Conservation (phyloP, 495 filamentous ascomycete species). For the Halenospora varia region DNA sequence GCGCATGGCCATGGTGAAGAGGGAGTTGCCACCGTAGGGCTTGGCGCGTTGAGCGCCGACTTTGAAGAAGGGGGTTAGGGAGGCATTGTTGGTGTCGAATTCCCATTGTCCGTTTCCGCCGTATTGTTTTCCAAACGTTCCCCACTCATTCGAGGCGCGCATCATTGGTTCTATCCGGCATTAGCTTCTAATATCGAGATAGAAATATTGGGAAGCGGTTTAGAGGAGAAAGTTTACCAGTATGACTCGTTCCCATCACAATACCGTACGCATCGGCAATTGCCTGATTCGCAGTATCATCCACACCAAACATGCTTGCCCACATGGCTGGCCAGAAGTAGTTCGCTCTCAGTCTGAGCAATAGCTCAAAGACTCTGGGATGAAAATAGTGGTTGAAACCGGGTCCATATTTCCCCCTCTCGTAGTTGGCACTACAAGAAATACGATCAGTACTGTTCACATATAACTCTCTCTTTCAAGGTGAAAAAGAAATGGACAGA, state of each 20-base stretch:
- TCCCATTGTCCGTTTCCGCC: slow-evolving; percentile 55
- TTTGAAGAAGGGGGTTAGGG: slow-evolving; percentile 62
- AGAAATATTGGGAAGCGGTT: too few species aligned
- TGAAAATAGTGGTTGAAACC: slow-evolving; percentile 64
- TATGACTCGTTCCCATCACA: slow-evolving; percentile 68
- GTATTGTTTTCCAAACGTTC: slow-evolving; percentile 41
- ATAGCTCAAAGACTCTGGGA: slow-evolving; percentile 64
- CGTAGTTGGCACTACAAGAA: slow-evolving; percentile 35
- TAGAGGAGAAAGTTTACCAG: slow-evolving; percentile 21
- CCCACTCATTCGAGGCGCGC: slow-evolving; percentile 67
- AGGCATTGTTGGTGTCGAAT: slow-evolving; percentile 61
- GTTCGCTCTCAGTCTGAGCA: slow-evolving; percentile 66
- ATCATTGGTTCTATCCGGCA: slow-evolving; percentile 68
- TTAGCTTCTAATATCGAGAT: too few species aligned
- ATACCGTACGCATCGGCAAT: slow-evolving; percentile 70
- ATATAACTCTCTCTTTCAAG: not conserved
- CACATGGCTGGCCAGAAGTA: slow-evolving; percentile 74
- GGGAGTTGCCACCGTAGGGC: slow-evolving; percentile 55
- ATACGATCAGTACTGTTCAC: too few species aligned
- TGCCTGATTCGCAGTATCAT: slow-evolving; percentile 63
- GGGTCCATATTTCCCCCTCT: slow-evolving; percentile 46
- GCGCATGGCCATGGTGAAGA: slow-evolving; percentile 72
- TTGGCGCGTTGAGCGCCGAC: slow-evolving; percentile 62
- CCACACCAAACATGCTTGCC: slow-evolving; percentile 66
- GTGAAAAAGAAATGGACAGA: slow-evolving; percentile 24